Evolutionary conservation across 768 basidiomycete species (phyloP).

Genomic region (Tricholoma sp.): DNA sequence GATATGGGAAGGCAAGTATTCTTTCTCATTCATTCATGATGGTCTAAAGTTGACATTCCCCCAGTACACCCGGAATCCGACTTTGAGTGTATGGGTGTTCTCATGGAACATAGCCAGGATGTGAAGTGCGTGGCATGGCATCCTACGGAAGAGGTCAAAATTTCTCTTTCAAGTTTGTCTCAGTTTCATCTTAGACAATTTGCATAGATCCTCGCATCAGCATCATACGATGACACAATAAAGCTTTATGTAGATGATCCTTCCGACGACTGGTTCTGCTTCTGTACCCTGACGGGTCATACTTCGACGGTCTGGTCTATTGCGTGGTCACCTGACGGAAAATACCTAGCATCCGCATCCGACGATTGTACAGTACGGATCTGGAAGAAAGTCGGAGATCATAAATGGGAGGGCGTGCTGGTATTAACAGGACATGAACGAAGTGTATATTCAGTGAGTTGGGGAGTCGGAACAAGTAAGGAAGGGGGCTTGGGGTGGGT

Average conservation of each 20-base stretch:
- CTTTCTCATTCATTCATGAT: not conserved
- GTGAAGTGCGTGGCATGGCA: conserved; percentile 96
- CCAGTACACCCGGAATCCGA: conserved; percentile 87
- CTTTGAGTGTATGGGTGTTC: conserved; percentile 90
- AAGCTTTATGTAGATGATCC: conserved; percentile 93
- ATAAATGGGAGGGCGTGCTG: conserved; percentile 59
- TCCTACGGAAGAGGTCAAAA: conserved; percentile 82
- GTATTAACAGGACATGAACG: conserved; percentile 64
- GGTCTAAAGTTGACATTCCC: conserved; percentile 2
- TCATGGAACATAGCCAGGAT: conserved; percentile 97
- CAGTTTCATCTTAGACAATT: conserved; percentile 12
- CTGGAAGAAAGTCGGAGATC: conserved; percentile 66
- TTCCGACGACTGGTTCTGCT: conserved; percentile 90
- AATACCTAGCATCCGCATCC: conserved; percentile 81
- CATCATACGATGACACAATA: conserved; percentile 95
- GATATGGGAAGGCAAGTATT: conserved; percentile 88
- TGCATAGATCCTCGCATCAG: conserved; percentile 87
- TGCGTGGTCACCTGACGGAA: conserved; percentile 72
- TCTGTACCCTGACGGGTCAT: conserved; percentile 78
- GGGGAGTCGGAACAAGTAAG: conserved; percentile 44
- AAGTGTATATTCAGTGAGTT: conserved; percentile 77
- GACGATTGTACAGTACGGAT: conserved; percentile 82
- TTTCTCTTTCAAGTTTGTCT: conserved; percentile 5
- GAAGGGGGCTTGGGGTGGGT: conserved; percentile 67
- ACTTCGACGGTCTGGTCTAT: conserved; percentile 89